Base-by-base conservation (phyloP, 768 basidiomycete genomes). In the Termitomyces sp. region DNA sequence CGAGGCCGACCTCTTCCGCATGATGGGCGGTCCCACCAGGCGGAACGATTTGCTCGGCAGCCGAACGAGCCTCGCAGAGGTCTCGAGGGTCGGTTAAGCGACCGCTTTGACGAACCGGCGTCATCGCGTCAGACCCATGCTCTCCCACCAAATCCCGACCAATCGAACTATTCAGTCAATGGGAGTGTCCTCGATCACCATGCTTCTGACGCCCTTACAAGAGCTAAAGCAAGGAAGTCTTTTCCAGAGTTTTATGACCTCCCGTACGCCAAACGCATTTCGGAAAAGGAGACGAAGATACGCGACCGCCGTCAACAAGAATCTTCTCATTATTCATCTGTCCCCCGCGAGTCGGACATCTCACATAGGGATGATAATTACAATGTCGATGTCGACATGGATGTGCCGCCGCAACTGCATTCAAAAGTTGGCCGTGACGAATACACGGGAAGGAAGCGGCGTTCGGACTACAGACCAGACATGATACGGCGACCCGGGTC, bases 401-500 rank as follows among this genome's bases (percentile, higher is more conserved):
- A 53, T 50, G 44, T 1, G n/a, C 55, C 61, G 6, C 18, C 45
- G 8, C 22, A 40, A 16, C 42, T 36, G 53, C 49, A 60, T 54
- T 46, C 57, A 33, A 55, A 51, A 8, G 52, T 36, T 5, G 58
- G 45, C 7, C 59, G 51, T 18, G 51, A 50, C 7, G 42, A 57
- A 15, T 28, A 22, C n/a, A 38, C 11, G 9, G 48, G 33, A 44
- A 50, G 60, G 7, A 61, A 45, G 49, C 46, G 60, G 42, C 55
- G 48, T 32, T 18, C 4, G 12, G 60, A 61, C 42, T 56, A 42
- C 35, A 66, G 63, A 35, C 64, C 67, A n/a, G 63, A 58, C 32
- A 48, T 62, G 38, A 18, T 58, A 16, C 62, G 67, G 18, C 67
- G 69, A 15, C 68, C 65, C 32, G 69, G 68, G 20, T 76, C 78